A percentile compares a stretch with the other conserved stretches of the same genome.
phyloP scores from a whole-genome alignment of 805 yeast species.

The Wickerhamiella lipophila region DNA sequence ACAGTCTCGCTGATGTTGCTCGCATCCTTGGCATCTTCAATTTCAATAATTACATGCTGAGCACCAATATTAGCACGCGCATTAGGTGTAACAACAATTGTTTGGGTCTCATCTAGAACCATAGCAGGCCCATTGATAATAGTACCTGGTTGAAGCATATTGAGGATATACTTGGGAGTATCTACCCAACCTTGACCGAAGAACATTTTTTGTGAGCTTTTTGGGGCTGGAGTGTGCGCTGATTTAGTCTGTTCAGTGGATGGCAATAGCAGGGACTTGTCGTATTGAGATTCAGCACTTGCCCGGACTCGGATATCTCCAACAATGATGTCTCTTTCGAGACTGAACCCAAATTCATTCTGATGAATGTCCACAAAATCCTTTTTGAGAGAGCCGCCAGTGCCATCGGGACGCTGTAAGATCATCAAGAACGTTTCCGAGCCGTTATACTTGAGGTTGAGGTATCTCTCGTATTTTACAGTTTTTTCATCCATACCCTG shows the following conservation, averaged over 20 bases:
- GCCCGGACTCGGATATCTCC: constrained; percentile 68
- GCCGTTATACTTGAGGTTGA: constrained; percentile 74
- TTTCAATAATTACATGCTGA: constrained; percentile 46
- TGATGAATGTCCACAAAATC: constrained; percentile 45
- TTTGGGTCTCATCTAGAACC: constrained; percentile 69
- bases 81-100: constrained; percentile 57
- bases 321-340: constrained; percentile 46
- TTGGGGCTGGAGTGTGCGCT: neutral
- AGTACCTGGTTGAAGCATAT: constrained; percentile 42
- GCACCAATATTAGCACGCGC: constrained; percentile 43
- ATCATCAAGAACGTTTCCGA: constrained; percentile 83
- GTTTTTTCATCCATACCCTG: constrained; percentile 44
- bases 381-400: constrained; percentile 19
- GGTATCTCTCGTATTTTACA: constrained; percentile 46
- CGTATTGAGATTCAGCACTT: constrained; percentile 39
- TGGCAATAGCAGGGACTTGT: constrained; percentile 9
- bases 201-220: constrained; percentile 35
- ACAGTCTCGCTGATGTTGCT: neutral
- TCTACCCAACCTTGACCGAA: constrained; percentile 41
- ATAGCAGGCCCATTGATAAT: constrained; percentile 58
- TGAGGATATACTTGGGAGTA: constrained; percentile 46
- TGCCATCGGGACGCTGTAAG: constrained; percentile 1
- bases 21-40: constrained; percentile 17
- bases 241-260: no score
- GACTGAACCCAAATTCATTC: constrained; percentile 61